A percentile compares a stretch with the other conserved stretches of the same genome.
Conservation (phyloP, 1,139 yeast species). For the Suhomyces panamericanus region DNA sequence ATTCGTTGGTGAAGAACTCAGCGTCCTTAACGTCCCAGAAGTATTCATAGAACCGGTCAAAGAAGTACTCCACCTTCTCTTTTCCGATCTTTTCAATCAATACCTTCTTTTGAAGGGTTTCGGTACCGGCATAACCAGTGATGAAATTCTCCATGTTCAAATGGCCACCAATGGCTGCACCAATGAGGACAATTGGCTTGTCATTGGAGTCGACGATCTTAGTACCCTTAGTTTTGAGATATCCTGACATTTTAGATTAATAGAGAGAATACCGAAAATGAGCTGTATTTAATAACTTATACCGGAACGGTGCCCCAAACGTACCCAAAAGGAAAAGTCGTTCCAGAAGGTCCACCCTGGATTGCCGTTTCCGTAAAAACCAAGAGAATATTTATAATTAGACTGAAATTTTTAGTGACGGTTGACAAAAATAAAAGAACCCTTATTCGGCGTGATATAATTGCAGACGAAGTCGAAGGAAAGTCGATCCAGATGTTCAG, state of each 20-base stretch:
- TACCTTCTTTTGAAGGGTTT: slow-evolving; percentile 44
- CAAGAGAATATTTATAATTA: background rate
- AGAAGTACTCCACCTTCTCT: slow-evolving; percentile 45
- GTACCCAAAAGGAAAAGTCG: background rate
- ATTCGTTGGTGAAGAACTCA: slow-evolving; percentile 34
- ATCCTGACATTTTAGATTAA: slow-evolving; percentile 12
- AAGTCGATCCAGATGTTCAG: too few relatives aligned
- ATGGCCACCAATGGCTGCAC: slow-evolving; percentile 48
- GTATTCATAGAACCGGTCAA: slow-evolving; percentile 48
- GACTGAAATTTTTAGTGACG: too few relatives aligned
- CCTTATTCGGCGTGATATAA: too few relatives aligned
- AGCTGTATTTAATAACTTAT: background rate
- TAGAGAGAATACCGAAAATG: too few relatives aligned
- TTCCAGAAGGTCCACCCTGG: background rate
- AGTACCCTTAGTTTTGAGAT: slow-evolving; percentile 32
- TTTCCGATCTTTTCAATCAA: slow-evolving; percentile 36
- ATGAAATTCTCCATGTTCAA: slow-evolving; percentile 53
- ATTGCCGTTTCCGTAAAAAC: too few relatives aligned
- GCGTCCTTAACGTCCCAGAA: slow-evolving; percentile 50
- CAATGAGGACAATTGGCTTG: slow-evolving; percentile 35
- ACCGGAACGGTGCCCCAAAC: too few relatives aligned
- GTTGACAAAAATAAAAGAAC: too few relatives aligned
- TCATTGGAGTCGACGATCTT: slow-evolving; percentile 42
- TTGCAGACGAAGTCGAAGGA: too few relatives aligned
- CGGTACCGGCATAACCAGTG: slow-evolving; percentile 52